These are phyloP conservation scores for Mycotypha africana DNA, from an alignment of 371 early-diverging fungal species.

Conservation along the genomic window DNA sequence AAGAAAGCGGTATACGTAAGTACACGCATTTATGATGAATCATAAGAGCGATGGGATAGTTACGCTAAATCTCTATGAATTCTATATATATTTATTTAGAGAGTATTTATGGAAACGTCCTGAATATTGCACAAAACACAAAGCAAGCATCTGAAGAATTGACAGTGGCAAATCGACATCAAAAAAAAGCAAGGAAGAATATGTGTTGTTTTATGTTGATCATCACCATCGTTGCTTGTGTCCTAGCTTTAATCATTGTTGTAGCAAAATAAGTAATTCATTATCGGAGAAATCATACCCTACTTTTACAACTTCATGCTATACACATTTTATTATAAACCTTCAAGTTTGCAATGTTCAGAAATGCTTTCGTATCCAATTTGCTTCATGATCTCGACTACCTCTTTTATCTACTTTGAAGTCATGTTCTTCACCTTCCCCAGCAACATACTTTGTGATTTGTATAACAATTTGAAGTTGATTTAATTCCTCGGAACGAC, in stretches of 20 bases:
- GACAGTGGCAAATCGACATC: constrained; percentile 71
- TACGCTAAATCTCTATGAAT: too few relatives aligned
- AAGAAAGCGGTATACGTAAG: constrained; percentile 87
- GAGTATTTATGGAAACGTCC: constrained; percentile 71
- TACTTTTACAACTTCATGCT: too few relatives aligned
- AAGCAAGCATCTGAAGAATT: constrained; percentile 80
- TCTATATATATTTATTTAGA: constrained; percentile 14
- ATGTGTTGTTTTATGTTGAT: constrained; percentile 79
- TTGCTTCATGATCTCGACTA: too few relatives aligned
- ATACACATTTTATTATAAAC: too few relatives aligned
- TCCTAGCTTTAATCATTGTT: constrained; percentile 46
- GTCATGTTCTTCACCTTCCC: too few relatives aligned
- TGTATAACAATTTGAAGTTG: too few relatives aligned
- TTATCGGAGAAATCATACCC: too few relatives aligned
- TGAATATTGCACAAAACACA: constrained; percentile 71
- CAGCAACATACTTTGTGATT: too few relatives aligned
- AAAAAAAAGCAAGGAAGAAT: constrained; percentile 72
- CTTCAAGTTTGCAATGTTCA: too few relatives aligned
- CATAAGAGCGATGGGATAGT: background rate
- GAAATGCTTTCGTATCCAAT: too few relatives aligned
- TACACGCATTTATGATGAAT: background rate
- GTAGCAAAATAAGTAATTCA: constrained; percentile 47
- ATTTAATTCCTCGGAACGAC: too few relatives aligned
- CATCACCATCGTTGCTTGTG: constrained; percentile 56
- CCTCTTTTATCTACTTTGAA: too few relatives aligned